Percentiles rank a stretch among this genome's conserved stretches.
Evolutionary conservation across 306 rosid species (phyloP).

Genomic region (Cucurbita argyrosperma): DNA sequence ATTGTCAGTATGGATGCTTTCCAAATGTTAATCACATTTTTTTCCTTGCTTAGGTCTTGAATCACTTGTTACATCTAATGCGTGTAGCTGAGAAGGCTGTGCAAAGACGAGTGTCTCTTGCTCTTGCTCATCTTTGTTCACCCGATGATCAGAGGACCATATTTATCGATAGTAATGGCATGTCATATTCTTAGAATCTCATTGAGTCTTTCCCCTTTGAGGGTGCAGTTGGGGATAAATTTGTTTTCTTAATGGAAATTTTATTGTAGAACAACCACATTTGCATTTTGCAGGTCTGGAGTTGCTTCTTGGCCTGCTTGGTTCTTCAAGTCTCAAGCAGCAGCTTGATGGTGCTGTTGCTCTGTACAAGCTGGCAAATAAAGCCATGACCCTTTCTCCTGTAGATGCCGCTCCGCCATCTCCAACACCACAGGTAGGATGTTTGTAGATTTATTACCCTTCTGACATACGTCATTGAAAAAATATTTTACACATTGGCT

Average conservation of each 20-base stretch:
- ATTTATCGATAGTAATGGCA: slow-evolving; percentile 72
- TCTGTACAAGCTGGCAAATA: slow-evolving; percentile 71
- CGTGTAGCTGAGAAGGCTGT: slow-evolving; percentile 67
- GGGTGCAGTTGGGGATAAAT: not conserved
- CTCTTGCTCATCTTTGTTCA: slow-evolving; percentile 92
- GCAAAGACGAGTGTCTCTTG: slow-evolving; percentile 82
- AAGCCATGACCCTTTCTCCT: slow-evolving; percentile 63
- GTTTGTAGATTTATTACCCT: not conserved
- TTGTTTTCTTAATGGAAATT: not conserved
- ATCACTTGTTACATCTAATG: slow-evolving; percentile 76
- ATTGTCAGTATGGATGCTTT: not conserved
- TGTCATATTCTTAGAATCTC: slow-evolving; percentile 7
- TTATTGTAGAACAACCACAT: not conserved
- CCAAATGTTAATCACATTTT: slow-evolving; percentile 16
- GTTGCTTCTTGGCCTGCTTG: slow-evolving; percentile 77
- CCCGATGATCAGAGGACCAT: slow-evolving; percentile 65
- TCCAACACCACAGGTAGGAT: slow-evolving; percentile 83
- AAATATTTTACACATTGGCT: not conserved
- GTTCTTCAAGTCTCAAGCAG: slow-evolving; percentile 54
- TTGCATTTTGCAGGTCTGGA: slow-evolving; percentile 52
- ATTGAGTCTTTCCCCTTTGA: not conserved
- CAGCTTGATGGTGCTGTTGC: slow-evolving; percentile 95
- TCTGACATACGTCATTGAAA: not conserved
- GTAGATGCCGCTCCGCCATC: slow-evolving; percentile 94
- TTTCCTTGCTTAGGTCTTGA: slow-evolving; percentile 56